Conservation (phyloP, 2,329 filamentous ascomycete genomes). For the Fusarium newnesense region DNA sequence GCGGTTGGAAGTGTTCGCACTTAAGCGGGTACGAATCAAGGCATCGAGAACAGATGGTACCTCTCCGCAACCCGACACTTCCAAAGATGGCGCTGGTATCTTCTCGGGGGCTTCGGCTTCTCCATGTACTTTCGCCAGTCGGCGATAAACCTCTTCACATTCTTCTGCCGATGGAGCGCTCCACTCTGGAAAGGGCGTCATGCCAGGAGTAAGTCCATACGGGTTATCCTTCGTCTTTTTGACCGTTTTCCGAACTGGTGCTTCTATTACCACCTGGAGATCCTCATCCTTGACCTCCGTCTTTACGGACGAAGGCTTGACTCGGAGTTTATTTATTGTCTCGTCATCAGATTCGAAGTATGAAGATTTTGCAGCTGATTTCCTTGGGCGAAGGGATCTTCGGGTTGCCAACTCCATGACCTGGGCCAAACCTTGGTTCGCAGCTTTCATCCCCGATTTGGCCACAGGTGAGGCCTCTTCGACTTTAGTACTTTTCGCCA, state of each 20-base stretch:
- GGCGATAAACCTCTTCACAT: constrained; percentile 39
- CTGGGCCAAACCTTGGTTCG: not conserved
- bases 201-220: constrained; percentile 43
- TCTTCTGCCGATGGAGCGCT: constrained; percentile 32
- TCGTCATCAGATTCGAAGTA: constrained; percentile 41
- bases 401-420: not conserved
- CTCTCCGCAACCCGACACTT: constrained; percentile 44
- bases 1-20: constrained; percentile 41
- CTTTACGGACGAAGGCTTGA: constrained; percentile 11
- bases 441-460: not conserved
- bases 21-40: constrained; percentile 42
- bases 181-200: constrained; percentile 44
- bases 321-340: not conserved
- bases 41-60: constrained; percentile 43
- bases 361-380: constrained; percentile 17
- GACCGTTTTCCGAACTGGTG: constrained; percentile 24
- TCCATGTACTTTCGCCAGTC: constrained; percentile 40
- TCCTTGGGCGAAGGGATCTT: constrained; percentile 29
- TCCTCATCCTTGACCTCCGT: constrained; percentile 25
- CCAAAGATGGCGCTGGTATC: constrained; percentile 43
- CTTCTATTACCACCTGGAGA: not conserved
- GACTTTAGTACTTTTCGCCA: not conserved
- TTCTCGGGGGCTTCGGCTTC: constrained; percentile 39
- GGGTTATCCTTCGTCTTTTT: constrained; percentile 43
- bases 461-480: constrained; percentile 4